These are phyloP conservation scores for Trichoderma sp. DNA, from an alignment of 2,329 filamentous ascomycete species.

Conservation along the genomic window DNA sequence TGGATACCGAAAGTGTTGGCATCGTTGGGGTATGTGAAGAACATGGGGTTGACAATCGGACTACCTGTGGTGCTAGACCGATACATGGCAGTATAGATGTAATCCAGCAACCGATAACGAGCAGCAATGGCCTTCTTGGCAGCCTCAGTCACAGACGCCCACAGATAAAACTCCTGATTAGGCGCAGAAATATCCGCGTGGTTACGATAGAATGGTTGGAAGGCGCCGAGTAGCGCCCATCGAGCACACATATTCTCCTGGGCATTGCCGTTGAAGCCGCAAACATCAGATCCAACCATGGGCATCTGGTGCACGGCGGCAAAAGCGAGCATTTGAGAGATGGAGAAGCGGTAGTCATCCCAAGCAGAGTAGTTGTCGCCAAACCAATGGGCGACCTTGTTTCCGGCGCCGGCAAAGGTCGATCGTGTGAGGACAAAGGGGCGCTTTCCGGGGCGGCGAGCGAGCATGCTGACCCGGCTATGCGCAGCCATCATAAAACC, in stretches of 20 bases:
- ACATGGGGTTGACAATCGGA: constrained; percentile 68
- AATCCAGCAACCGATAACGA: constrained; percentile 73
- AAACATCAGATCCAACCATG: constrained; percentile 73
- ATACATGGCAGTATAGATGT: constrained; percentile 73
- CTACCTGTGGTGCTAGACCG: constrained; percentile 60
- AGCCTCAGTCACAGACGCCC: constrained; percentile 62
- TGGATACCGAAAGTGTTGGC: constrained; percentile 48
- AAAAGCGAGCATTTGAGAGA: constrained; percentile 75
- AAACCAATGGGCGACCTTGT: constrained; percentile 80
- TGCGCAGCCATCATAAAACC: constrained; percentile 75
- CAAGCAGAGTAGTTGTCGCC: constrained; percentile 74
- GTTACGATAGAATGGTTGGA: constrained; percentile 71
- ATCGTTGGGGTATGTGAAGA: constrained; percentile 66
- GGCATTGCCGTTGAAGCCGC: constrained; percentile 69
- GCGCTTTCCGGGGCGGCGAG: constrained; percentile 65
- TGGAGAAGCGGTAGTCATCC: constrained; percentile 74
- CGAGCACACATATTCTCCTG: constrained; percentile 66
- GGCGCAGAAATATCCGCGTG: constrained; percentile 54
- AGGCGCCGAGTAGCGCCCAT: constrained; percentile 69
- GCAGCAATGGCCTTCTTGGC: constrained; percentile 69
- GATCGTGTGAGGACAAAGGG: constrained; percentile 84
- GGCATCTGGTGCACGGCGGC: constrained; percentile 67
- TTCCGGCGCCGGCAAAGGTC: constrained; percentile 76
- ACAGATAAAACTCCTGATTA: constrained; percentile 69
- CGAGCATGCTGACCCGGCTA: constrained; percentile 69